phyloP scores from a whole-genome alignment of 768 basidiomycete genomes.

The Arthromyces matolae region DNA sequence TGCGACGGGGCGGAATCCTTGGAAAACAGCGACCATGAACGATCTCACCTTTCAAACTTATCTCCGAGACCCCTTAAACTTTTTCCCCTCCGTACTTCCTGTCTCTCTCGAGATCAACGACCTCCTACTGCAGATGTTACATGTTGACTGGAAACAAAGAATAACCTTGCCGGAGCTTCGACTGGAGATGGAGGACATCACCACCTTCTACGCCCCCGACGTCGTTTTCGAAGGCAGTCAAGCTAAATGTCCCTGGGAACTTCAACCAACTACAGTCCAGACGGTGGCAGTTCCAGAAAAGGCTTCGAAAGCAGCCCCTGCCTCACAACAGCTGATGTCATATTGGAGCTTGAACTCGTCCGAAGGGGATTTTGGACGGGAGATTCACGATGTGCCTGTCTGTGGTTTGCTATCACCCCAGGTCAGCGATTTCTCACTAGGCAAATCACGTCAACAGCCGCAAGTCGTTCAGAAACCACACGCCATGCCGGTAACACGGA shows the following conservation, averaged over 20 bases:
- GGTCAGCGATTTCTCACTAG: constrained; percentile 1
- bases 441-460: neutral
- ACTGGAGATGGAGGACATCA: constrained; percentile 49
- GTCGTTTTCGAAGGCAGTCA: constrained; percentile 79
- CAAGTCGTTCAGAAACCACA: neutral
- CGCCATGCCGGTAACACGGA: constrained; percentile 6
- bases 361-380: neutral
- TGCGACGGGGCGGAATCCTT: constrained; percentile 91
- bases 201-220: constrained; percentile 68
- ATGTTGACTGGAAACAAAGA: constrained; percentile 60
- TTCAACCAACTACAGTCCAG: constrained; percentile 52
- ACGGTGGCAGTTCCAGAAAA: constrained; percentile 28
- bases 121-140: constrained; percentile 70
- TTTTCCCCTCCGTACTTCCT: constrained; percentile 83
- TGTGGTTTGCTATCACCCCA: constrained; percentile 4
- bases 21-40: constrained; percentile 79
- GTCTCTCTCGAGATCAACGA: constrained; percentile 72
- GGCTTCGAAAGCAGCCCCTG: neutral
- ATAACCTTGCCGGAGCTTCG: constrained; percentile 54
- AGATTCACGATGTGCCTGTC: neutral
- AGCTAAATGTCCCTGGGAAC: constrained; percentile 77
- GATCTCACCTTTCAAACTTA: constrained; percentile 92
- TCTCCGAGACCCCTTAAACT: constrained; percentile 67
- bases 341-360: constrained; percentile 20
- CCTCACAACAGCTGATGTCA: constrained; percentile 13